Evolutionary conservation across 306 rosid species (phyloP).

Genomic region (Lablab purpureus): DNA sequence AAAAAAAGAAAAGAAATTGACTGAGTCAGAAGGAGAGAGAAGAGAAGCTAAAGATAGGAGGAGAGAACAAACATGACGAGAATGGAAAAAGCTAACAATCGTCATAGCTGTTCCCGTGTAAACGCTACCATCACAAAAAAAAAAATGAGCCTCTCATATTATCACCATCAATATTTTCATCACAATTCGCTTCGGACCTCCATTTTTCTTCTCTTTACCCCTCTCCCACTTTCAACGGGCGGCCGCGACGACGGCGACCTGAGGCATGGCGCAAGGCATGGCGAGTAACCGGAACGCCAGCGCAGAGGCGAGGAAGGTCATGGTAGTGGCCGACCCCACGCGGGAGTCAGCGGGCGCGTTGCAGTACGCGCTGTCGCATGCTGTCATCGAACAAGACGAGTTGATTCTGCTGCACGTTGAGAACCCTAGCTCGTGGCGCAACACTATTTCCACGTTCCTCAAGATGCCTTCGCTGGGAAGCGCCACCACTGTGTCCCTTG

Average conservation of each 20-base stretch:
- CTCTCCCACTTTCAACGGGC: background rate
- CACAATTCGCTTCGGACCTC: background rate
- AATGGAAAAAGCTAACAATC: background rate
- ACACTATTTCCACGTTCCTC: conserved; percentile 60
- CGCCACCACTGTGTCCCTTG: conserved; percentile 33
- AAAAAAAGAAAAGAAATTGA: background rate
- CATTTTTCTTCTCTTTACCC: conserved; percentile 26
- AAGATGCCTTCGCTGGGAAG: conserved; percentile 58
- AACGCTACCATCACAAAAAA: conserved; percentile 3
- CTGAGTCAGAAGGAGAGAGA: background rate
- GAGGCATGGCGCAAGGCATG: conserved; percentile 46
- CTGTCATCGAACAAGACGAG: conserved; percentile 69
- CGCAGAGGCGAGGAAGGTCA: conserved; percentile 54
- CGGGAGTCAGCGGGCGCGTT: conserved; percentile 77
- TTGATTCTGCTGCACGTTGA: conserved; percentile 73
- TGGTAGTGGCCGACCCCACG: conserved; percentile 82
- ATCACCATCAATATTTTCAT: background rate
- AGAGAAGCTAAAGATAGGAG: background rate
- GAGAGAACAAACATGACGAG: background rate
- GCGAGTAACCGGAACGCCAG: conserved; percentile 37
- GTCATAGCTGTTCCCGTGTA: background rate
- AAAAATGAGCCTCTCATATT: conserved; percentile 50
- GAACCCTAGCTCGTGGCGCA: conserved; percentile 59
- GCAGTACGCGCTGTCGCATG: conserved; percentile 73
- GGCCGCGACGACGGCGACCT: background rate